A percentile compares a stretch with the other conserved stretches of the same genome.
Evolutionary conservation across 1,139 yeast species (phyloP).

Genomic region (Zygosaccharomyces pseudobailii): DNA sequence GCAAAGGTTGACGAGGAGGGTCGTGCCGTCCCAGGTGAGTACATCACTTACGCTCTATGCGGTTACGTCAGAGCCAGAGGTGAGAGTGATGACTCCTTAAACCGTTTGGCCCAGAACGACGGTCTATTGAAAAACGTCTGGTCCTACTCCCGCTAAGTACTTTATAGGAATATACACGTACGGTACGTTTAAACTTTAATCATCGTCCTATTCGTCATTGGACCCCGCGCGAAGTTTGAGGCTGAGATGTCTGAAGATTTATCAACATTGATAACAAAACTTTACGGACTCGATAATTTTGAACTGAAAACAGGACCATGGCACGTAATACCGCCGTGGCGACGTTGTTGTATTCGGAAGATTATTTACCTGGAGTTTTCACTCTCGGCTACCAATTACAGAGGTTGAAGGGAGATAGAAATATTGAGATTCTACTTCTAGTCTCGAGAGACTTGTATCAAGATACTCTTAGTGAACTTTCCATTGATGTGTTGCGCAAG

Average conservation of each 20-base stretch:
- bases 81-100: conserved; percentile 98
- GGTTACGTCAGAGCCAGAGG: conserved; percentile 91
- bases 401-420: conserved; percentile 11
- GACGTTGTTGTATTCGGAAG: conserved; percentile 59
- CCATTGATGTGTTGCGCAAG: conserved; percentile 15
- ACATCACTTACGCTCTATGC: conserved; percentile 93
- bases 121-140: conserved; percentile 98
- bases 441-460: conserved; percentile 21
- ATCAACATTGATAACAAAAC: neutral
- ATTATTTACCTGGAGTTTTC: conserved; percentile 73
- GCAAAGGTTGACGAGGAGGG: conserved; percentile 93
- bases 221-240: neutral
- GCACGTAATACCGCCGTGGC: conserved; percentile 46
- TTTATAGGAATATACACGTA: neutral
- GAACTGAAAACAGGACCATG: neutral
- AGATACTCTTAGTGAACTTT: conserved; percentile 14
- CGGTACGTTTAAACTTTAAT: neutral
- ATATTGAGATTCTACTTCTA: conserved; percentile 17
- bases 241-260: neutral
- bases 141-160: conserved; percentile 93
- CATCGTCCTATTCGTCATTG: neutral
- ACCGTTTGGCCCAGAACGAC: conserved; percentile 99
- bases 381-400: conserved; percentile 46
- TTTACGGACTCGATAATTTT: neutral
- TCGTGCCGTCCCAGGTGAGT: conserved; percentile 85